Evolutionary conservation across 345 rosid species (phyloP).

Genomic region (Turritis glabra): DNA sequence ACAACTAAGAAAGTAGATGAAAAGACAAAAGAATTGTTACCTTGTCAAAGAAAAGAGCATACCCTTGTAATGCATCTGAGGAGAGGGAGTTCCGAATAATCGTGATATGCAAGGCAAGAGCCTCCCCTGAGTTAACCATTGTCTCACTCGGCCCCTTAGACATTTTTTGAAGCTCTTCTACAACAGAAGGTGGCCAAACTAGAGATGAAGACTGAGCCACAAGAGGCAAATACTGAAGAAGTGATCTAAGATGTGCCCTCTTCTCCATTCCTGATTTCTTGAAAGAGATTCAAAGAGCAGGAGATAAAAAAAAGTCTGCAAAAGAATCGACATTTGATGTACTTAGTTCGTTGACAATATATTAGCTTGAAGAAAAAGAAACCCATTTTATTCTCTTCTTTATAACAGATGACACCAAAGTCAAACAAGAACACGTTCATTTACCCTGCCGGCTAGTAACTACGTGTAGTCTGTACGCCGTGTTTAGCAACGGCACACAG

Average conservation of each 20-base stretch:
- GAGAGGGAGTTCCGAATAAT: constrained; percentile 50
- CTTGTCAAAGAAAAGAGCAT: constrained; percentile 64
- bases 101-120: constrained; percentile 49
- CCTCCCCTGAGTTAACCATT: constrained; percentile 60
- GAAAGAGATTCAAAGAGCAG: constrained; percentile 2
- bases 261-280: constrained; percentile 48
- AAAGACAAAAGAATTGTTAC: constrained; percentile 32
- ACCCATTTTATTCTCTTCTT: no score
- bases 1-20: no score
- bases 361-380: constrained; percentile 16
- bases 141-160: constrained; percentile 58
- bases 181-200: constrained; percentile 59
- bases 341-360: constrained; percentile 24
- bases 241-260: constrained; percentile 53
- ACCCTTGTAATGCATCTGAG: constrained; percentile 46
- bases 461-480: background rate
- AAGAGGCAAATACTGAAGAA: constrained; percentile 57
- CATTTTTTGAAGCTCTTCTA: constrained; percentile 55
- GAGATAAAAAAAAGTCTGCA: constrained; percentile 17
- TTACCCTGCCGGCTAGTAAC: background rate
- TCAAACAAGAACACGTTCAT: constrained; percentile 24
- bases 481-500: background rate
- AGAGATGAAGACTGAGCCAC: constrained; percentile 46
- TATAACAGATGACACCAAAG: constrained; percentile 8
- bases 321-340: background rate